A percentile compares a stretch with the other conserved stretches of the same genome.
These are phyloP conservation scores for Jackrogersella minutella DNA, from an alignment of 495 filamentous ascomycete genomes.

Conservation along the genomic window DNA sequence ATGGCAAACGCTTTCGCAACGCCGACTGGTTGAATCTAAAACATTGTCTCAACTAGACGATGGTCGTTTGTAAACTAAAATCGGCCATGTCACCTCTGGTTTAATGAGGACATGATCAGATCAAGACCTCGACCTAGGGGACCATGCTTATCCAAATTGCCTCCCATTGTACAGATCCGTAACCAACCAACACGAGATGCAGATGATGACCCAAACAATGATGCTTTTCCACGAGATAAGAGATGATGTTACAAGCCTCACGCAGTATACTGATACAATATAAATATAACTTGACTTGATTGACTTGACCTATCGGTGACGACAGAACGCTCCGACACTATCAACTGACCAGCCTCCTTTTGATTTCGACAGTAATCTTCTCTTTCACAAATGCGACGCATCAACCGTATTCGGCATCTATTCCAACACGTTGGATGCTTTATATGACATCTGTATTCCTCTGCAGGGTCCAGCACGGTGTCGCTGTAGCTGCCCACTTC, in stretches of 20 bases:
- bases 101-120: too few species aligned
- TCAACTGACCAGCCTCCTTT: conserved; percentile 18
- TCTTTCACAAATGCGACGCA: conserved; percentile 12
- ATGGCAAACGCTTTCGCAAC: too few species aligned
- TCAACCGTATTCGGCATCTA: not conserved
- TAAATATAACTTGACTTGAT: conserved; percentile 28
- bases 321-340: conserved; percentile 20
- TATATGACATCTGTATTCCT: not conserved
- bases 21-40: too few species aligned
- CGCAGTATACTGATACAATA: not conserved
- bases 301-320: conserved; percentile 26
- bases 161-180: too few species aligned
- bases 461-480: not conserved
- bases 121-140: too few species aligned
- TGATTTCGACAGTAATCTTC: not conserved
- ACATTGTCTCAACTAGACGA: too few species aligned
- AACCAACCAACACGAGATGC: not conserved
- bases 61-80: too few species aligned
- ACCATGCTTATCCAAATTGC: too few species aligned
- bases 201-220: not conserved
- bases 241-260: not conserved
- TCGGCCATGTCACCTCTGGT: too few species aligned
- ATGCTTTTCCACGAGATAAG: not conserved
- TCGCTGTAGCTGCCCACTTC: not conserved
- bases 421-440: not conserved